A percentile compares a stretch with the other conserved stretches of the same genome.
phyloP scores from a whole-genome alignment of 2,329 filamentous ascomycete genomes.

The Mycosphaerella sp. region DNA sequence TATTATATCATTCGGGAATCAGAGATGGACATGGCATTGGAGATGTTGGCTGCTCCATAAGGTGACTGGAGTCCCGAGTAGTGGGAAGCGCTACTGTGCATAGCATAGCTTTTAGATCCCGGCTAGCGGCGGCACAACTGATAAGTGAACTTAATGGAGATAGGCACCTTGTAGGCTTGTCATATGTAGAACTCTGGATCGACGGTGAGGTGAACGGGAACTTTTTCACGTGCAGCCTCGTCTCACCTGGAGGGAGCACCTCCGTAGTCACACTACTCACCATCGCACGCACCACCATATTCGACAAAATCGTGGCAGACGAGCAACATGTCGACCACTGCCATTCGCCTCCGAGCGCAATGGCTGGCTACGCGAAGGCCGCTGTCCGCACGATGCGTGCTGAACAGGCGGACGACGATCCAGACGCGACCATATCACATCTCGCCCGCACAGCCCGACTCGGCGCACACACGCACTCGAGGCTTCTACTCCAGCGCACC shows the following conservation, averaged over 20 bases:
- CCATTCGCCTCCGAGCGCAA: slow-evolving; percentile 31
- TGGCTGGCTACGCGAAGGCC: slow-evolving; percentile 32
- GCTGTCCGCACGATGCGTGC: slow-evolving; percentile 28
- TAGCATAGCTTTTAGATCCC: slow-evolving; percentile 4
- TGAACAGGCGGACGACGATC: slow-evolving; percentile 2
- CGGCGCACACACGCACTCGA: slow-evolving; percentile 11
- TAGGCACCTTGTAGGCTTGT: too few relatives aligned
- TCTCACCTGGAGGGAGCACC: not conserved
- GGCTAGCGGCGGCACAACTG: slow-evolving; percentile 10
- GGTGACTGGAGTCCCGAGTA: too few relatives aligned
- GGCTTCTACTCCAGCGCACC: slow-evolving; percentile 31
- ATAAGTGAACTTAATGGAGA: slow-evolving; percentile 1
- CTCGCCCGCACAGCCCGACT: slow-evolving; percentile 9
- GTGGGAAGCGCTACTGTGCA: too few relatives aligned
- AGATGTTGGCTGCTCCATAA: too few relatives aligned
- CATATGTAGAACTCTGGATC: too few relatives aligned
- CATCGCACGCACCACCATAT: not conserved
- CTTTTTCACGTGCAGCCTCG: not conserved
- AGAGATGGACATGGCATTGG: too few relatives aligned
- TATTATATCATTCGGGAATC: too few relatives aligned
- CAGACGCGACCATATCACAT: slow-evolving; percentile 8
- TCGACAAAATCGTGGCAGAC: too few relatives aligned
- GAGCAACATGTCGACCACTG: slow-evolving; percentile 24
- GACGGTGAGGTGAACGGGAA: too few relatives aligned
- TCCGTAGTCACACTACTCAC: too few relatives aligned